Conservation (phyloP, 2,329 filamentous ascomycete genomes). For the Stachybotrys echinatus region DNA sequence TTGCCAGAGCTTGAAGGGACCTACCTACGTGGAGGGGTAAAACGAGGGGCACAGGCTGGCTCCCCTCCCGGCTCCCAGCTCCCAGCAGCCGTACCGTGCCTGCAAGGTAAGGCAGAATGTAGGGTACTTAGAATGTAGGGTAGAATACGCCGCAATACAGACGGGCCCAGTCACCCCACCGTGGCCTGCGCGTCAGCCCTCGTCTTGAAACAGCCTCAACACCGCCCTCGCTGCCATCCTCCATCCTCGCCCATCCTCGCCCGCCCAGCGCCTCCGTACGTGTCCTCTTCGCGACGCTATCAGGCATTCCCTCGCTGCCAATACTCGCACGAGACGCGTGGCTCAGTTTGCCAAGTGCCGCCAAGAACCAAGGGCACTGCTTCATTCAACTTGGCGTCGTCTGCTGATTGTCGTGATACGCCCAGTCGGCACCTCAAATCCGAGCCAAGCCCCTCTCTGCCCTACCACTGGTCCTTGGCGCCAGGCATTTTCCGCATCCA, state of each 20-base stretch:
- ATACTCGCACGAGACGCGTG: not conserved
- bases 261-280: not conserved
- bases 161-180: not conserved
- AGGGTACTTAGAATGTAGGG: too few relatives aligned
- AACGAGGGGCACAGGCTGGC: not conserved
- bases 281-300: too few relatives aligned
- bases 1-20: not conserved
- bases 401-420: not conserved
- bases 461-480: not conserved
- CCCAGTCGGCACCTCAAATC: not conserved
- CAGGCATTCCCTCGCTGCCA: too few relatives aligned
- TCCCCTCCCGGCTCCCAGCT: too few relatives aligned
- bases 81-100: too few relatives aligned
- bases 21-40: not conserved
- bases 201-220: not conserved
- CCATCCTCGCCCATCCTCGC: not conserved
- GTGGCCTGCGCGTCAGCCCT: not conserved
- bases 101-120: too few relatives aligned
- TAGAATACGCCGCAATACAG: too few relatives aligned
- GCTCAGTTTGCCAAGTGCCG: not conserved
- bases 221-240: not conserved
- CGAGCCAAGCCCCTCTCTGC: conserved; percentile 1
- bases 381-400: not conserved
- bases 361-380: not conserved
- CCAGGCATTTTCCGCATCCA: not conserved